Evolutionary conservation across 345 rosid genomes (phyloP).

Genomic region (Clarkia xantiana): DNA sequence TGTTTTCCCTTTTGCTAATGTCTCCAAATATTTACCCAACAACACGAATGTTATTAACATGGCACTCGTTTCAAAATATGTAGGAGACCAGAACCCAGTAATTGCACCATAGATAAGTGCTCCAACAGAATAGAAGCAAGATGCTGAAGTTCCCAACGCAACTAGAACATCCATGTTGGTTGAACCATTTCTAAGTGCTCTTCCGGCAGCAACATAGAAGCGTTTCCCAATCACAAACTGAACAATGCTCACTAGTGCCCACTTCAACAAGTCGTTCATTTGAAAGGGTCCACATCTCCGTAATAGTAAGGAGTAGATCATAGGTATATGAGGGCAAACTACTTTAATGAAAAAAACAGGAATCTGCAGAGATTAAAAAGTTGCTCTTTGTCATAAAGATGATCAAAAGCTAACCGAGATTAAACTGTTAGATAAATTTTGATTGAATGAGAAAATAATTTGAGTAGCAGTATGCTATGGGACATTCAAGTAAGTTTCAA

Average conservation of each 20-base stretch:
- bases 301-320: conserved; percentile 48
- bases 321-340: conserved; percentile 77
- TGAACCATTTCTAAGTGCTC: conserved; percentile 98
- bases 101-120: conserved; percentile 90
- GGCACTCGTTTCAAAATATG: conserved; percentile 94
- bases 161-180: conserved; percentile 99
- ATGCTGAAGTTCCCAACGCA: conserved; percentile 86
- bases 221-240: conserved; percentile 97
- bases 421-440: too few relatives aligned
- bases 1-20: conserved; percentile 96
- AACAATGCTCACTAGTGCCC: conserved; percentile 83
- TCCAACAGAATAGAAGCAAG: conserved; percentile 89
- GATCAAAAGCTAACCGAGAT: too few relatives aligned
- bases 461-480: too few relatives aligned
- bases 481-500: too few relatives aligned
- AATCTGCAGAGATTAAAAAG: conserved; percentile 34
- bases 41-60: conserved; percentile 96
- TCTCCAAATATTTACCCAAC: conserved; percentile 90
- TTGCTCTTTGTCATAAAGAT: too few relatives aligned
- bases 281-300: conserved; percentile 95
- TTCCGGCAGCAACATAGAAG: conserved; percentile 84
- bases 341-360: conserved; percentile 84
- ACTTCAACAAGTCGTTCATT: conserved; percentile 96
- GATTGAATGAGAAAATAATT: too few relatives aligned
- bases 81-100: conserved; percentile 92